Evolutionary conservation across 2,329 filamentous ascomycete species (phyloP).

Genomic region (Aspergillus oerlinghausenensis): DNA sequence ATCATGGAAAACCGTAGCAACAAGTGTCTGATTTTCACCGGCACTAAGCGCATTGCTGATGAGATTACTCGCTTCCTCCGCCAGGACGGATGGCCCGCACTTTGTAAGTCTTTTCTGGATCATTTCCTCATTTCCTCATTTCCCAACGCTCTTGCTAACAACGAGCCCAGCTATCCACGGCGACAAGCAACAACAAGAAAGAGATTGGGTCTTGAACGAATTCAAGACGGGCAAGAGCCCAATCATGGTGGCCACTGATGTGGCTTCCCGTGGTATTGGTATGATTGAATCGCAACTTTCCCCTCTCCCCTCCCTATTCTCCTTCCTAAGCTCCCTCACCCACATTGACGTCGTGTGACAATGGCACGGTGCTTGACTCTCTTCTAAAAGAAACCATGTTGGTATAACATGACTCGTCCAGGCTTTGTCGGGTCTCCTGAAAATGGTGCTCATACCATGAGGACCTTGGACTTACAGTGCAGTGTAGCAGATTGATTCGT

Average conservation of each 20-base stretch:
- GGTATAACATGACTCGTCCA: conserved; percentile 85
- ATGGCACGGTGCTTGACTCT: conserved; percentile 80
- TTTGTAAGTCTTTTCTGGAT: conserved; percentile 62
- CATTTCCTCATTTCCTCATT: conserved; percentile 20
- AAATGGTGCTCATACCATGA: conserved; percentile 71
- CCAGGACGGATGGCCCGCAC: conserved; percentile 95
- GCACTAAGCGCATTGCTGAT: conserved; percentile 85
- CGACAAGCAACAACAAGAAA: conserved; percentile 99
- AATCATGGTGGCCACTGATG: conserved; percentile 99
- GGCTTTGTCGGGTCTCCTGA: conserved; percentile 69
- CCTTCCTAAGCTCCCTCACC: conserved; percentile 35
- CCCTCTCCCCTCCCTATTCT: conserved; percentile 27
- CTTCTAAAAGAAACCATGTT: conserved; percentile 67
- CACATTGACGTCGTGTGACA: conserved; percentile 56
- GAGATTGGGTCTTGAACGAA: conserved; percentile 98
- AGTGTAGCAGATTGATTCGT: conserved; percentile 65
- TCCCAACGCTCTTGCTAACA: conserved; percentile 34
- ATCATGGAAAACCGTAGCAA: conserved; percentile 95
- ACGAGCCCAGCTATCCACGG: conserved; percentile 76
- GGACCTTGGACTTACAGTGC: conserved; percentile 82
- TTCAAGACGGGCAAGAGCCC: conserved; percentile 99
- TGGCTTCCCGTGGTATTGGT: conserved; percentile 99
- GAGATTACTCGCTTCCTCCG: conserved; percentile 96
- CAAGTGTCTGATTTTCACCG: conserved; percentile 92
- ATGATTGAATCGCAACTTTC: conserved; percentile 68